A percentile compares a stretch with the other conserved stretches of the same genome.
Evolutionary conservation across 2,329 filamentous ascomycete genomes (phyloP).

Genomic region (Teratosphaeria gauchensis): DNA sequence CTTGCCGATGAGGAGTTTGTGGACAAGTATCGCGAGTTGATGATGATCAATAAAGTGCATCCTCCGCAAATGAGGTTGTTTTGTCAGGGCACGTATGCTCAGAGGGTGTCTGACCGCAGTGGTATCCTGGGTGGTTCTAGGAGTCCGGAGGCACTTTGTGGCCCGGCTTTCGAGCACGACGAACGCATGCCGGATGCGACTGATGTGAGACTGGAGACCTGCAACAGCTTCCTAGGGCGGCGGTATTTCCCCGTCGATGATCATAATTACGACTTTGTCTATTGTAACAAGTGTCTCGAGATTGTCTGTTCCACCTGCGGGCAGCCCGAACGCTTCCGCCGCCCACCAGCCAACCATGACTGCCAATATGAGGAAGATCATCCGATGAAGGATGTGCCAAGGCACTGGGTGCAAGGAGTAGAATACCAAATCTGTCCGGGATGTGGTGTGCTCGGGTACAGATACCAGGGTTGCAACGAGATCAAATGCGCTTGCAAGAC

Average conservation of each 20-base stretch:
- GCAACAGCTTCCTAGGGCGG: background rate
- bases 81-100: background rate
- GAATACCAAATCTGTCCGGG: background rate
- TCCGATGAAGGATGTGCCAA: background rate
- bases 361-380: background rate
- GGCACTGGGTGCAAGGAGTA: background rate
- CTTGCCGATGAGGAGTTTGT: background rate
- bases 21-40: background rate
- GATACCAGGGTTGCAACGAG: background rate
- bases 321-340: background rate
- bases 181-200: background rate
- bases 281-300: background rate
- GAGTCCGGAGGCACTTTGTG: background rate
- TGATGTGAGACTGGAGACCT: background rate
- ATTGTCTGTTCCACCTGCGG: background rate
- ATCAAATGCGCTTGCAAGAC: background rate
- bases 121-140: background rate
- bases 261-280: background rate
- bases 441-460: background rate
- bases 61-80: background rate
- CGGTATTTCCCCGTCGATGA: background rate
- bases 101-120: background rate
- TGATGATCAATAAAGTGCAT: background rate
- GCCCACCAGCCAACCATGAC: background rate
- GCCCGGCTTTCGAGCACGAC: background rate